Conservation (phyloP, 768 basidiomycete species). For the Epithele typhae region DNA sequence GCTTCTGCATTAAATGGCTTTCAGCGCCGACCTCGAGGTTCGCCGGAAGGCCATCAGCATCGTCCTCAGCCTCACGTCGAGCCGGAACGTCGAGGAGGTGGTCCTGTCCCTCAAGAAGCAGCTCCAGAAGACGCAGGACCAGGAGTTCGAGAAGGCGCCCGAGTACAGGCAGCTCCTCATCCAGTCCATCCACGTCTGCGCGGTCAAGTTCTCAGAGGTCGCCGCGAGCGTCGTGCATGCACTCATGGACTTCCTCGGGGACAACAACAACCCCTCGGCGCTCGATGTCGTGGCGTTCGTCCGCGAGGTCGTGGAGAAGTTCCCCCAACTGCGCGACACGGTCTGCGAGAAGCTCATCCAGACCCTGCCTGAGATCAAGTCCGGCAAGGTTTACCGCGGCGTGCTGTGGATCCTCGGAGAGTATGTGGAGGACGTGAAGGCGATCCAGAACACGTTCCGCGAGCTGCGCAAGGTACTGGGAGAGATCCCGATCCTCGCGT, state of each 20-base stretch:
- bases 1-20: conserved; percentile 89
- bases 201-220: conserved; percentile 95
- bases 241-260: conserved; percentile 90
- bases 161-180: conserved; percentile 97
- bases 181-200: conserved; percentile 94
- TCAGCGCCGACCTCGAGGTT: conserved; percentile 95
- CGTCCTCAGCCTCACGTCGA: conserved; percentile 88
- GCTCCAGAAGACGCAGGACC: conserved; percentile 87
- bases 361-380: conserved; percentile 84
- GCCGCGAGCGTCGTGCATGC: conserved; percentile 94
- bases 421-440: conserved; percentile 66
- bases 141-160: conserved; percentile 89
- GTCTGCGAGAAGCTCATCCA: conserved; percentile 83
- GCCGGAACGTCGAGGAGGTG: conserved; percentile 94
- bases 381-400: conserved; percentile 95
- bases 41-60: conserved; percentile 87
- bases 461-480: conserved; percentile 85
- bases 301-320: conserved; percentile 95
- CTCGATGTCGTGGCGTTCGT: conserved; percentile 91
- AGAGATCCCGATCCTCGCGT: conserved; percentile 95
- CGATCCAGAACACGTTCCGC: conserved; percentile 68
- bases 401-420: conserved; percentile 99
- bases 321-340: conserved; percentile 77
- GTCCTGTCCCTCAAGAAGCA: conserved; percentile 97
- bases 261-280: conserved; percentile 92